Base-by-base conservation (phyloP, 2,329 filamentous ascomycete species). In the Stylonectria norvegica region DNA sequence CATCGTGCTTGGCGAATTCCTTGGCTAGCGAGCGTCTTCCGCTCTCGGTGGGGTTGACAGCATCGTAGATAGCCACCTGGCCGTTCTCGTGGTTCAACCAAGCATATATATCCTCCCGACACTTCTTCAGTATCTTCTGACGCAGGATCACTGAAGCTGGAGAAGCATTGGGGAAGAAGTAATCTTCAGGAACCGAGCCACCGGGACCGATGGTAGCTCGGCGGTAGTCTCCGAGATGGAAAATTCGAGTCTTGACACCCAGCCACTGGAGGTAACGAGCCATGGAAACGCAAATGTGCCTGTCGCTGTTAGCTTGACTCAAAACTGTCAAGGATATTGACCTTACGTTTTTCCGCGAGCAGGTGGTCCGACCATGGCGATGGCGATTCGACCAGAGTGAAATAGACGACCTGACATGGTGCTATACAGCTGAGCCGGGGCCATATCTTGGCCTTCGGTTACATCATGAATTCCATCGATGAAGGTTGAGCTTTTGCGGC, bases 61-160 rank as follows among this genome's bases (percentile, higher is more conserved):
- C 93, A 66, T 98, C 93, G 62, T 97, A 98, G 45, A 98, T 97
- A 40, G 93, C 93, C 40, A 98, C 91, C 61, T 98, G 93, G 10
- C 93, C 93, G 56, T 97, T 97, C 59, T 97, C 93, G 53, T 96
- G 86, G 58, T 97, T 94, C 31, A 98, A 71, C 74, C 95, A 98
- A 40, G 86, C 84, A 60, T 96, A 95, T 42, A 98, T 96, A 59
- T 98, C 93, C 61, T 97, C 90, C 43, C 93, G 83, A 55, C 93
- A 98, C 63, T 94, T 95, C 69, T 96, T 95, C 15, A 98, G 74
- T 38, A 98, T 98, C 71, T 96, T 96, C 65, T 97, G 93, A 22
- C 93, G 83, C 35, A 98, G 72, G 51, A 97, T 81, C n/a, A 97
- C 86, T 2, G 93, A 95, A 10, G 86, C 80, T 4, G 91, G 88